phyloP scores from a whole-genome alignment of 768 basidiomycete species.

The Collybia sordida region DNA sequence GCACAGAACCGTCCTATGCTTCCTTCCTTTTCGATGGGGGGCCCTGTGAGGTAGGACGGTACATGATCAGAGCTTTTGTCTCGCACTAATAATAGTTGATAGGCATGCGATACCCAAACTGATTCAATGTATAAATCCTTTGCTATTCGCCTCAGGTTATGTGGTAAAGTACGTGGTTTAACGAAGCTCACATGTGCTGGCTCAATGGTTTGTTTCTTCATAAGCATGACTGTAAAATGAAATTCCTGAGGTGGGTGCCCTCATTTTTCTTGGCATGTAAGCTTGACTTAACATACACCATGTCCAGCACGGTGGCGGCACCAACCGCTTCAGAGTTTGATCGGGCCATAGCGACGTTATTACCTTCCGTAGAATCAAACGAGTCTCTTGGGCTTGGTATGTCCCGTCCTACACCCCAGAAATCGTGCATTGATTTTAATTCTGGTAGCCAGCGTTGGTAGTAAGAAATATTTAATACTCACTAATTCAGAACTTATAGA shows the following conservation, averaged over 20 bases:
- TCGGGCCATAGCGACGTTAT: no score
- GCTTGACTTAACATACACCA: no score
- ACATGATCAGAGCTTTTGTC: neutral
- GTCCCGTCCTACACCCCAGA: no score
- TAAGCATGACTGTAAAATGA: constrained; percentile 5
- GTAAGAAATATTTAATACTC: no score
- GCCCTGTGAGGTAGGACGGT: constrained; percentile 51
- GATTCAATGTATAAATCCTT: constrained; percentile 45
- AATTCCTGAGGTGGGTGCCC: neutral
- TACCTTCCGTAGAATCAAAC: no score
- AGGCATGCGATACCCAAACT: constrained; percentile 40
- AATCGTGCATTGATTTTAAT: no score
- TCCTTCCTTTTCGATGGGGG: constrained; percentile 63
- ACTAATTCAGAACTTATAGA: neutral
- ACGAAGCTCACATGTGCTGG: neutral
- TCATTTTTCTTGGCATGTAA: neutral
- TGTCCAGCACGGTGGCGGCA: no score
- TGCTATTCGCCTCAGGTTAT: constrained; percentile 45
- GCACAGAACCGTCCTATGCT: constrained; percentile 61
- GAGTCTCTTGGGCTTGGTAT: no score
- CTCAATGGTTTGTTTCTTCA: neutral
- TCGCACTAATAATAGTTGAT: neutral
- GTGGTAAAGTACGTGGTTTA: constrained; percentile 27
- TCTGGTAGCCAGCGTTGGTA: no score
- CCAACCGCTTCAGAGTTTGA: no score